Evolutionary conservation across 148 eudicot species (phyloP).

Genomic region (Heliosperma pusillum): DNA sequence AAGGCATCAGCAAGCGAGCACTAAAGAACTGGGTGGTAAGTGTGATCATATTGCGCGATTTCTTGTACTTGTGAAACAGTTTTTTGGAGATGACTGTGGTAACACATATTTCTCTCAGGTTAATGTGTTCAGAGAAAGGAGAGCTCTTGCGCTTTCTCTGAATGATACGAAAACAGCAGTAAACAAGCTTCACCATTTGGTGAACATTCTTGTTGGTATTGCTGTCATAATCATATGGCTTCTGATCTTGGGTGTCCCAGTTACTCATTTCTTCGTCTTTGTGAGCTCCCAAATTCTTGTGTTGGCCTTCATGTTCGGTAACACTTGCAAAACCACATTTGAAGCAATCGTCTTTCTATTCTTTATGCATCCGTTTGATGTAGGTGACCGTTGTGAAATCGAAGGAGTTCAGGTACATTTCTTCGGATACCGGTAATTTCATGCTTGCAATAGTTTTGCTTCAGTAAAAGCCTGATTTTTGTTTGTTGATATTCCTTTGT

Average conservation of each 20-base stretch:
- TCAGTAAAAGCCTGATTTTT: no score
- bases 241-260: constrained; percentile 57
- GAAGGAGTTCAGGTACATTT: constrained; percentile 69
- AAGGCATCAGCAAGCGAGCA: constrained; percentile 5
- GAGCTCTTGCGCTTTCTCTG: constrained; percentile 79
- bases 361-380: constrained; percentile 43
- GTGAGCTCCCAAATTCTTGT: constrained; percentile 60
- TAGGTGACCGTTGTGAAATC: constrained; percentile 35
- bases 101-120: constrained; percentile 36
- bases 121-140: constrained; percentile 63
- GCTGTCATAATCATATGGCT: constrained; percentile 56
- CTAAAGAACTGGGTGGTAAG: constrained; percentile 16
- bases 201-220: constrained; percentile 46
- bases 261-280: constrained; percentile 56
- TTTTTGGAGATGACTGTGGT: not conserved
- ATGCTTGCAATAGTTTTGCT: not conserved
- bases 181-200: constrained; percentile 64
- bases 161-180: constrained; percentile 87
- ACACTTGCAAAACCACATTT: constrained; percentile 75
- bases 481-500: not conserved
- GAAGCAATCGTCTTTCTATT: constrained; percentile 84
- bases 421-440: not conserved
- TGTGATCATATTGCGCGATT: not conserved
- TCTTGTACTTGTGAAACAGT: not conserved
- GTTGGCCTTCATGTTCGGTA: constrained; percentile 57